Evolutionary conservation across 495 filamentous ascomycete genomes (phyloP).

Genomic region (Penicillium angulare): DNA sequence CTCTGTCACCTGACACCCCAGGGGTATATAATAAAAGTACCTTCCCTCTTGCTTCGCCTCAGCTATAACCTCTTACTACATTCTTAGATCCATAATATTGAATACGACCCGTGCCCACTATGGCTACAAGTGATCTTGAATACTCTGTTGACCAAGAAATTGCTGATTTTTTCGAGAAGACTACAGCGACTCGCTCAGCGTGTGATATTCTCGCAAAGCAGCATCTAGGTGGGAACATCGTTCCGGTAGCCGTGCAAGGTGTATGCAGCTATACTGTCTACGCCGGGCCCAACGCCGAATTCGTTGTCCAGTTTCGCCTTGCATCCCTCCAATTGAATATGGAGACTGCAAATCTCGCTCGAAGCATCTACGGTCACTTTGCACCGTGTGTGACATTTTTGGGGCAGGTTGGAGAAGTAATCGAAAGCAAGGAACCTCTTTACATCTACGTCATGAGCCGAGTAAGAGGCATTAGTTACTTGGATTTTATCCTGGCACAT

Average conservation of each 20-base stretch:
- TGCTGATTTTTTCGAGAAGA: conserved; percentile 3
- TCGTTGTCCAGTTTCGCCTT: conserved; percentile 44
- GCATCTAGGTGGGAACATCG: conserved; percentile 29
- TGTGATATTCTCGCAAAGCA: conserved; percentile 33
- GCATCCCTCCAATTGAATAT: conserved; percentile 27
- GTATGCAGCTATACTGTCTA: conserved; percentile 46
- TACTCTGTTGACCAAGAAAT: neutral
- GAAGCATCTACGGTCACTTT: conserved; percentile 29
- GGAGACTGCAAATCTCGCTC: conserved; percentile 26
- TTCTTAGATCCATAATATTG: no score
- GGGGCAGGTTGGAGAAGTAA: neutral
- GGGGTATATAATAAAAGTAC: no score
- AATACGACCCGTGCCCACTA: no score
- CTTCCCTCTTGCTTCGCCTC: no score
- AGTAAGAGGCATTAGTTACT: neutral
- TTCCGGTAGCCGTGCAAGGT: conserved; percentile 41
- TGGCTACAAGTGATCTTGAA: neutral
- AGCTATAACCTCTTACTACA: no score
- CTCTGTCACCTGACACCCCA: no score
- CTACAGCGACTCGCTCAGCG: conserved; percentile 22
- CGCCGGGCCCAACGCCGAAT: conserved; percentile 35
- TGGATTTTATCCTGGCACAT: neutral
- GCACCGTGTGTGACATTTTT: conserved; percentile 7
- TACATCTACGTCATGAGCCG: neutral
- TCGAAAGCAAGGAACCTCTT: neutral